Conservation (phyloP, 176 grass and related monocot genomes). For the Dactylis glomerata region DNA sequence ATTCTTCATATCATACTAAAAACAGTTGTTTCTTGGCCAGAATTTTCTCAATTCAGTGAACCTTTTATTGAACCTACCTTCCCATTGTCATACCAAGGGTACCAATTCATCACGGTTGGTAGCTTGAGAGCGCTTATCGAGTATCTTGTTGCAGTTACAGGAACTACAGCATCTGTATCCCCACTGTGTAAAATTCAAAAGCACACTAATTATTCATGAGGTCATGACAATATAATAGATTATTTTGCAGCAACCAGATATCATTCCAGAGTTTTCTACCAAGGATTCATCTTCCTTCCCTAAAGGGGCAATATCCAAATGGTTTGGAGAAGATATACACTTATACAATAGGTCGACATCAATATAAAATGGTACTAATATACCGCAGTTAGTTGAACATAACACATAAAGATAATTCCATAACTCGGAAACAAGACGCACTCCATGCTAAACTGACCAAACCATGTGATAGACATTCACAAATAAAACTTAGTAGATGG, state of each 20-base stretch:
- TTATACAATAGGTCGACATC: neutral
- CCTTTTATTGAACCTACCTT: conserved; percentile 50
- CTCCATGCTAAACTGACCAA: neutral
- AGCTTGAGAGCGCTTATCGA: conserved; percentile 84
- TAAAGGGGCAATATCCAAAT: neutral
- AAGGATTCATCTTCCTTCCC: neutral
- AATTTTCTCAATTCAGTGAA: neutral
- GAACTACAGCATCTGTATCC: conserved; percentile 96
- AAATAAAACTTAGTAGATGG: neutral
- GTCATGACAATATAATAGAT: neutral
- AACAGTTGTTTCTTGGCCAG: neutral
- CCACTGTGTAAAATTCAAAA: conserved; percentile 46
- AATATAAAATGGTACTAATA: neutral
- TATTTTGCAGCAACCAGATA: neutral
- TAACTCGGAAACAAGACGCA: neutral
- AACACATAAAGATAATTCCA: neutral
- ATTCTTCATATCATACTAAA: neutral
- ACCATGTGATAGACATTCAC: neutral
- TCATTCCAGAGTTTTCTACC: neutral
- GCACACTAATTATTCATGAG: neutral
- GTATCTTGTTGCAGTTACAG: conserved; percentile 93
- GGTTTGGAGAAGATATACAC: neutral
- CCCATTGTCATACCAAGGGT: conserved; percentile 83
- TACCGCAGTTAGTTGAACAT: neutral
- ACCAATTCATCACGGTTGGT: conserved; percentile 68